Evolutionary conservation across 2,329 filamentous ascomycete species (phyloP), one percentile per base, ranked within the genome.

Genomic region (Stagonosporopsis tanaceti): DNA sequence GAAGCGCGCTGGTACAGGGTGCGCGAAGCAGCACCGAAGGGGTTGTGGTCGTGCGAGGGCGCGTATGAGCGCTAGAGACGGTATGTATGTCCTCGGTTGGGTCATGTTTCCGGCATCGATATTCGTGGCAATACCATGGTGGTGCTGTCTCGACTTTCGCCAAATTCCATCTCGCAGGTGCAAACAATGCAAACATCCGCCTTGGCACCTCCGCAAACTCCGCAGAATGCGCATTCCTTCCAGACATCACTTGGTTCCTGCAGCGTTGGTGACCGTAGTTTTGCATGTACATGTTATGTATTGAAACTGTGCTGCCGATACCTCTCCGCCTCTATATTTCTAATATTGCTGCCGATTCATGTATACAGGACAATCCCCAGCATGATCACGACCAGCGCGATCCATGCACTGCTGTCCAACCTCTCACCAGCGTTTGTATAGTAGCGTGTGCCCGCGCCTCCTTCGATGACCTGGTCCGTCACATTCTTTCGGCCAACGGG

Each of bases 401-500:
- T 35, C 47, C 48, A 52, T 34, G 48, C 38, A 12, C 41, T 47
- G 37, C 44, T 44, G n/a, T 42, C 44, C 37, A 44, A 34, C 38
- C 38, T 57, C n/a, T 48, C 42, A n/a, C 54, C 37, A 48, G 37
- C 38, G 24, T n/a, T 57, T 6, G 42, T 14, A 9, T 47, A 51
- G 42, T 52, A 57, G 17, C 35, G 46, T 25, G 47, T 53, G n/a
- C 24, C 42, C 8, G 44, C 42, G 12, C 34, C 53, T 20, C 51
- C 60, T 8, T 41, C 22, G 12, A 57, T 40, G 30, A 59, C 46
- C 22, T 52, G 22, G 4, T 27, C 48, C n/a, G 53, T 63, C 12
- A 75, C 63, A 14, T 58, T 64, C 47, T 64, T 76, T 35, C 82
- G 76, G 11, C 82, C 83, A 6, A 80, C 75, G 1, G 80, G 68